A percentile compares a stretch with the other conserved stretches of the same genome.
Conservation (phyloP, 257 asterid species). For the Nicotiana knightiana region DNA sequence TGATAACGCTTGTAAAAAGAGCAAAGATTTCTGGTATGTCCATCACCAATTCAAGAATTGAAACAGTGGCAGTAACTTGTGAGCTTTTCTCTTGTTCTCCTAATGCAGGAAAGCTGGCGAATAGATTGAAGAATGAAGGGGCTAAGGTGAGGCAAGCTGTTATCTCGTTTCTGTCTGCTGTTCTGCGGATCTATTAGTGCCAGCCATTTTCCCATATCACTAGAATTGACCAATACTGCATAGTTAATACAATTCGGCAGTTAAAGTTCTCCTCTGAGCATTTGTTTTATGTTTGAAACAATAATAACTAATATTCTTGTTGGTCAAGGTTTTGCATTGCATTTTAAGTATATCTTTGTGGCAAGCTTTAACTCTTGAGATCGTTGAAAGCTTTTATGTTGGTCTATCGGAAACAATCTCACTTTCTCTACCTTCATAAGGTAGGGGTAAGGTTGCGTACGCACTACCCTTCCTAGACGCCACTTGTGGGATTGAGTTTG, state of each 20-base stretch:
- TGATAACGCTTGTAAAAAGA: not conserved
- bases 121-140: constrained; percentile 86
- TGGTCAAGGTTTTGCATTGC: not conserved
- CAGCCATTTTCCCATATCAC: not conserved
- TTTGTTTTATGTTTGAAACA: not conserved
- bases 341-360: not conserved
- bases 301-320: not conserved
- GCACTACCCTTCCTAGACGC: too few relatives aligned
- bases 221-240: not conserved
- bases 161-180: not conserved
- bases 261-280: not conserved
- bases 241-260: not conserved
- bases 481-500: too few relatives aligned
- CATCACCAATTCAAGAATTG: not conserved
- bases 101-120: constrained; percentile 81
- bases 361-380: not conserved
- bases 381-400: too few relatives aligned
- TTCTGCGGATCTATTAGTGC: not conserved
- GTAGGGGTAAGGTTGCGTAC: too few relatives aligned
- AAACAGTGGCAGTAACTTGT: not conserved
- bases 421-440: too few relatives aligned
- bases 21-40: not conserved
- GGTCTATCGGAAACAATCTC: too few relatives aligned
- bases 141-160: constrained; percentile 55
- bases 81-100: not conserved